A percentile compares a stretch with the other conserved stretches of the same genome.
These are phyloP conservation scores for Crotalaria pallida DNA, from an alignment of 306 rosid species.

Conservation along the genomic window DNA sequence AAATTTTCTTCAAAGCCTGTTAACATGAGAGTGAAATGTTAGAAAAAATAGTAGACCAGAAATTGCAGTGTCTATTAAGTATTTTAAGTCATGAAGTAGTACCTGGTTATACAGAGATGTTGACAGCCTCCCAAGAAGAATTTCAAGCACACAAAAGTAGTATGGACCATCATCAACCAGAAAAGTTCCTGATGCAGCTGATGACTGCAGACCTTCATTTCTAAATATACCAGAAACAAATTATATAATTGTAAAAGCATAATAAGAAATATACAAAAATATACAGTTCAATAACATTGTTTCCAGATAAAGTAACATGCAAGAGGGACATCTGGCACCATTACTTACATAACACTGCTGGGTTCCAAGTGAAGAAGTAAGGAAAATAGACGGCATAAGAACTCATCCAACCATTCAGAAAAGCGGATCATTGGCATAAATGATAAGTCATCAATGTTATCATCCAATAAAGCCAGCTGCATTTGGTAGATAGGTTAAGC, in stretches of 20 bases:
- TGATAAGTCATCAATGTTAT: conserved; percentile 60
- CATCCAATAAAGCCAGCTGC: conserved; percentile 89
- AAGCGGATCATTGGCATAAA: conserved; percentile 79
- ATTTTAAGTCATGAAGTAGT: conserved; percentile 16
- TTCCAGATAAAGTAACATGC: conserved; percentile 14
- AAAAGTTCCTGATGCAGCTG: conserved; percentile 91
- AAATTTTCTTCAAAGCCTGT: conserved; percentile 91
- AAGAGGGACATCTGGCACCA: conserved; percentile 13
- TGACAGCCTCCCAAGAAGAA: conserved; percentile 91
- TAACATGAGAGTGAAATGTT: conserved; percentile 23
- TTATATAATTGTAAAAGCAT: conserved; percentile 14
- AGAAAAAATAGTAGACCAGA: conserved; percentile 11
- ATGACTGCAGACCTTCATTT: conserved; percentile 84
- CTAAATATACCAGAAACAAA: conserved; percentile 52
- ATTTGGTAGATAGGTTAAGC: conserved; percentile 24
- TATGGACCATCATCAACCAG: conserved; percentile 97
- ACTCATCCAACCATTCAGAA: conserved; percentile 98
- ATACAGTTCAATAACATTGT: conserved; percentile 7
- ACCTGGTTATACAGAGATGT: conserved; percentile 80
- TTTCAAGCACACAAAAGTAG: conserved; percentile 91
- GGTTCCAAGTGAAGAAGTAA: conserved; percentile 92
- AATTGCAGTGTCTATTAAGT: neutral
- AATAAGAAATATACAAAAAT: conserved; percentile 8
- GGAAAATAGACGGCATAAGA: conserved; percentile 93
- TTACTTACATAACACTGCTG: conserved; percentile 82